Base-by-base conservation (phyloP, 352 stramenopile species). In the Lagenidium giganteum region DNA sequence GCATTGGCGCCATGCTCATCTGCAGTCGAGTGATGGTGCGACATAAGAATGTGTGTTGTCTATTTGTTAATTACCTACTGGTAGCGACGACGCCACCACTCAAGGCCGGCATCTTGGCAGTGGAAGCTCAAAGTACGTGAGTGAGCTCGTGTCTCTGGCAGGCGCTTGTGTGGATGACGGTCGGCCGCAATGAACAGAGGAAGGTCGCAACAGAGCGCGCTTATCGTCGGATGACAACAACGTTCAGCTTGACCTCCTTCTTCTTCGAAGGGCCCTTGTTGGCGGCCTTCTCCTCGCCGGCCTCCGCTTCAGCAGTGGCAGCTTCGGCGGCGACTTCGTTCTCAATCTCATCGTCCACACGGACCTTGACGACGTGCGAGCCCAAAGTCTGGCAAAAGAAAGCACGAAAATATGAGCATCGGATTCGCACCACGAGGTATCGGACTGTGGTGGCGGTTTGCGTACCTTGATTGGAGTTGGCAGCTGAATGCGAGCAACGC, bases 301-400 rank as follows among this genome's bases (percentile, higher is more conserved):
- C 52, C 20, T 59, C 51, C 3, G 63, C 59, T 1, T 34, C 45
- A 21, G 23, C 17, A 22, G 66, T 42, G 23, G 60, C 58, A 9
- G 33, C 54, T 38, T 64, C 58, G 31, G 70, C 58, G 14, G 66
- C 74, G 34, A 82, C 76, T 43, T 93, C 77, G 21, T 75, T 72
- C 43, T 82, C 78, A 36, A 91, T 62, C 5, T 69, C 65, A 49
- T 91, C 74, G 41, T 93, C 81, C 42, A 93, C 78, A 34, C 81
- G 81, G 25, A 93, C 64, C 67, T 91, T 89, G 22, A 93, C 64
- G 28, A 64, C 71, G 71, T 93, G 81, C 42, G 72, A 65, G 46
- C 81, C 81, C 11, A 88, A 62, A 26, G 74, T 87, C 74, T 82
- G 47, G 23, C 8, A 41, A 17, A 37, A 44, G 28, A 5, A 39